Base-by-base conservation (phyloP, 1,284 basidiomycete genomes). In the Apiotrichum domesticum region DNA sequence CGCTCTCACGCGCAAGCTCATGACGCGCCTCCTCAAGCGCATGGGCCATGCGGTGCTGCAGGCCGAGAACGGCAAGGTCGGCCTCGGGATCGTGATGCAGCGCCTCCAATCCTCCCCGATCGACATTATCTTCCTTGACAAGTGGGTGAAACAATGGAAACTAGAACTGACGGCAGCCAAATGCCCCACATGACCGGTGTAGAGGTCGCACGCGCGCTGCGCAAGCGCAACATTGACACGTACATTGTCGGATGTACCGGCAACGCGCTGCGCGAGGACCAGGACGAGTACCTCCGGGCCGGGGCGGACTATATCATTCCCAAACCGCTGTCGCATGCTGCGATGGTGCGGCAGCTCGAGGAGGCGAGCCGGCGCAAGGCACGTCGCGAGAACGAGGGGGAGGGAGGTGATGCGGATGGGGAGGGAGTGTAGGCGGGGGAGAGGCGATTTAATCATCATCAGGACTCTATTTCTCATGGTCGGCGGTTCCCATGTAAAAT, bases 51-150 rank as follows among this genome's bases (percentile, higher is more conserved):
- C 76, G 46, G 89, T 93, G 15, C 79, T 82, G 3, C 85, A 84
- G 7, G 91, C 91, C 14, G 89, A 92, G 76, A 93, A 95, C 66
- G 91, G 90, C 5, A 84, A 86, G 69, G 76, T 87, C 40, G 90
- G 89, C 5, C 77, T 92, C 53, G 85, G 87, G 58, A 81, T 88
- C 79, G 83, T 93, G 43, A 69, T 51, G 34, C 63, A 65, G 45
- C 57, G 52, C 68, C 49, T 39, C 52, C 3, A 58, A 58, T 21
- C 55, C 50, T 53, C 9, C 41, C 79, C 51, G 56, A 91, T 82
- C 67, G 85, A 87, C 56, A 80, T 88, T 3, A 80, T 89, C 34
- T 92, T 92, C 74, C 75, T 93, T 69, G 90, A 93, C 68, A 93
- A 93, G 72, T 74, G 59, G 64, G 72, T 66, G n/a, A 3, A 5